Base-by-base conservation (phyloP, 1,284 basidiomycete genomes). In the Rhodotorula sp. region DNA sequence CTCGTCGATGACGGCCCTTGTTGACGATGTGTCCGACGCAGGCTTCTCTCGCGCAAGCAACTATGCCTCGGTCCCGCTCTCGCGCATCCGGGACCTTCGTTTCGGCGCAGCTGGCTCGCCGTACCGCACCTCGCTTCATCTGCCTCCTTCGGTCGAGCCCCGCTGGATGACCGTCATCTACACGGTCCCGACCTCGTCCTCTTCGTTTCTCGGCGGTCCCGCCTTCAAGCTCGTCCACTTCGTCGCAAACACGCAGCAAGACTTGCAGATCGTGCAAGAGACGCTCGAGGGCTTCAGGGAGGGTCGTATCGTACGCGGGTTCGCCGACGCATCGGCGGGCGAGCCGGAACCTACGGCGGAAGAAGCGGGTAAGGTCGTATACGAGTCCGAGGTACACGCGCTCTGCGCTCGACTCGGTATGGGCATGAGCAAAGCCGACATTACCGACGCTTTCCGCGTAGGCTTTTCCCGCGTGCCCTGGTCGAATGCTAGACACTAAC, bases 221-320 rank as follows among this genome's bases (percentile, higher is more conserved):
- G 86, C 87, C 59, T 97, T 95, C 88, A 98, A 97, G 84, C 91
- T 92, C 0, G 86, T 97, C 19, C 93, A 98, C 79, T 85, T 97
- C 68, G 87, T 98, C 71, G 91, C 93, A 0, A 84, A 88, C 2
- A 89, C 89, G 0, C 82, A 84, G 61, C 88, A 91, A 41, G 85
- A 89, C 0, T 90, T 91, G 78, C 82, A 84, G 8, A 75, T 84
- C 10, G 86, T 85, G 85, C 79, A 83, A 41, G 72, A 77, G 14
- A 84, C 85, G 21, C 81, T 87, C 8, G 80, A 81, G 42, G 78
- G 78, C 13, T 79, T 87, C 17, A 77, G 75, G 59, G 77, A 79
- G 44, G 77, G 74, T 64, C 76, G 71, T 66, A 21, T 73, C 17
- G 71, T 68, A 4, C 80, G 69, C 64, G 80, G 73, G n/a, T 42